Base-by-base conservation (phyloP, 108 stramenopile species). In the Heterococcus sp. region DNA sequence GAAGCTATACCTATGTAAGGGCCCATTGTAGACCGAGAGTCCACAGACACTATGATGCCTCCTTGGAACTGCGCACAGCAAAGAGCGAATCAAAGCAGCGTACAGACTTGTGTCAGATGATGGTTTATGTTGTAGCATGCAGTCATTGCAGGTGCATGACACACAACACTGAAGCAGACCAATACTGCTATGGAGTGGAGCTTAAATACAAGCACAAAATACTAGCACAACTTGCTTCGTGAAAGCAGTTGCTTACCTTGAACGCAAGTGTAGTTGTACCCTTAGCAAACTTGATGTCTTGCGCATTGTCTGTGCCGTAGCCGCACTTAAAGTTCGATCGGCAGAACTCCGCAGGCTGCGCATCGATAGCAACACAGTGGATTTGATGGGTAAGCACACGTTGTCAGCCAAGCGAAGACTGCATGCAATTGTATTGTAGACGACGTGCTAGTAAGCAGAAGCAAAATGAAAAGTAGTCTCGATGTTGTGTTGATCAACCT, bases 241-340 rank as follows among this genome's bases (percentile, higher is more conserved):
- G n/a, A n/a, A n/a, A n/a, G n/a, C n/a, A n/a, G n/a, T n/a, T n/a
- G n/a, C 95, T 90, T 85, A 97, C 97, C 86, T 97, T 98, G 90
- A 99, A 98, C 2, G 96, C 98, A 14, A 99, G 92, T 34, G 99
- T 99, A 35, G 99, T 99, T 33, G 99, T 99, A 68, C 99, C 99
- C 90, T 99, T 90, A 0, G 88, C 85, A 65, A 90, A 91, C 84
- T 89, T 88, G 46, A 91, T 82, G 28, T 86, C 82, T 37, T 88
- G 86, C 32, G 87, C 79, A 31, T 89, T 74, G 75, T 88, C 87
- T 11, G 76, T 85, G 37, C 88, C 88, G 27, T 88, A 87, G 3
- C 86, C 84, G 28, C 83, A 88, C 36, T 67, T 67, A 28, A 90
- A 85, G 79, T 90, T 87, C 29, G 75, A 37, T 36, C 69, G 68